phyloP scores from a whole-genome alignment of 1,284 basidiomycete genomes.

The Naganishia sp. region DNA sequence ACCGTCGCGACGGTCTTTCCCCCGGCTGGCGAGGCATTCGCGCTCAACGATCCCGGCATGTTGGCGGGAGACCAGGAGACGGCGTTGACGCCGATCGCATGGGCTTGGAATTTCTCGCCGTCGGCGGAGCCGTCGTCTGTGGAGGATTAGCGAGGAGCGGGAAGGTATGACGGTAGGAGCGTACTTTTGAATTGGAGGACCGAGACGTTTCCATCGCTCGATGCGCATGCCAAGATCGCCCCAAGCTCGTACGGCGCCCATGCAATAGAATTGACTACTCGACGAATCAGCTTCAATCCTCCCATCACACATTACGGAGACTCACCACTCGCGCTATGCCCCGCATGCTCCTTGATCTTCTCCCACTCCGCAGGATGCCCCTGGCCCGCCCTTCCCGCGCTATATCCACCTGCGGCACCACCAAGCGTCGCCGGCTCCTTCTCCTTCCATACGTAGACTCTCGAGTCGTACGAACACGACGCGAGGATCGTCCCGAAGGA shows the following conservation, averaged over 20 bases:
- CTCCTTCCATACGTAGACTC: constrained; percentile 98
- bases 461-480: constrained; percentile 96
- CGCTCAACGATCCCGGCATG: constrained; percentile 77
- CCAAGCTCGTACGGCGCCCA: constrained; percentile 99
- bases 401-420: constrained; percentile 43
- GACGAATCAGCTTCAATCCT: not conserved
- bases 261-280: constrained; percentile 87
- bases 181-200: constrained; percentile 95
- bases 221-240: constrained; percentile 93
- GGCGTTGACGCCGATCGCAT: constrained; percentile 94
- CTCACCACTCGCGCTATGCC: constrained; percentile 89
- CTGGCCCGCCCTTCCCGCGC: constrained; percentile 56
- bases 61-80: constrained; percentile 97
- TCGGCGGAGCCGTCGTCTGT: constrained; percentile 95
- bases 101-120: constrained; percentile 91
- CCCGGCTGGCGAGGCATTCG: constrained; percentile 53
- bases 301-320: constrained; percentile 23
- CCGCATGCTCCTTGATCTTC: constrained; percentile 92
- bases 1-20: constrained; percentile 29
- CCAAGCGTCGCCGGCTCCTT: constrained; percentile 55
- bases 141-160: not conserved
- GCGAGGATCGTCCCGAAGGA: constrained; percentile 95
- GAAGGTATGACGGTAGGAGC: constrained; percentile 42
- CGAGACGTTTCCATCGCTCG: constrained; percentile 96
- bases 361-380: constrained; percentile 66